Evolutionary conservation across 495 filamentous ascomycete species (phyloP).

Genomic region (Apodospora peruviana): DNA sequence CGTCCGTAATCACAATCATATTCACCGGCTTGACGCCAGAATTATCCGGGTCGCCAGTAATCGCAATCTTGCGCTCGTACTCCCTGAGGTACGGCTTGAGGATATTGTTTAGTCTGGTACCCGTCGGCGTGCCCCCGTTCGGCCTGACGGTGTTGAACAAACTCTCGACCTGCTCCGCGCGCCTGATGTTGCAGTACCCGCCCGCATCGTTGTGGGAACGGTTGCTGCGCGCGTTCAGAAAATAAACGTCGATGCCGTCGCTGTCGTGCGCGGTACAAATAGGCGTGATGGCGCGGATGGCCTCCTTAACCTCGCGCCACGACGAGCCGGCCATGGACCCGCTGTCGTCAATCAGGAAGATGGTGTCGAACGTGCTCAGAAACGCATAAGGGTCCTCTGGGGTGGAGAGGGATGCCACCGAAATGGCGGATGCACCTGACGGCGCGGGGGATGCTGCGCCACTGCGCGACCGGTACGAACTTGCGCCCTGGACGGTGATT

Average conservation of each 20-base stretch:
- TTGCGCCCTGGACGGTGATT: slow-evolving; percentile 8
- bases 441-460: slow-evolving; percentile 19
- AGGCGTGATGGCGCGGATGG: slow-evolving; percentile 71
- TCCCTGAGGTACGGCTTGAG: slow-evolving; percentile 60
- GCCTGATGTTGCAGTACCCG: slow-evolving; percentile 19
- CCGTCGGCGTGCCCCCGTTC: slow-evolving; percentile 67
- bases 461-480: background rate
- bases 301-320: slow-evolving; percentile 72
- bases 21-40: slow-evolving; percentile 73
- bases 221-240: slow-evolving; percentile 61
- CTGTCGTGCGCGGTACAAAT: slow-evolving; percentile 78
- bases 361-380: slow-evolving; percentile 80
- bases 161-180: slow-evolving; percentile 8
- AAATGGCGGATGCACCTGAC: slow-evolving; percentile 15
- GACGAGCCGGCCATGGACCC: slow-evolving; percentile 73
- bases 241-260: slow-evolving; percentile 93
- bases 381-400: slow-evolving; percentile 72
- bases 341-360: slow-evolving; percentile 92
- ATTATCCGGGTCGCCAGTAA: slow-evolving; percentile 36
- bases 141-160: slow-evolving; percentile 48
- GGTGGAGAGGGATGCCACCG: slow-evolving; percentile 15
- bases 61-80: slow-evolving; percentile 28
- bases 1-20: slow-evolving; percentile 91
- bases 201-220: slow-evolving; percentile 6
- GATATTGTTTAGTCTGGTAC: slow-evolving; percentile 65